Evolutionary conservation across 495 filamentous ascomycete species (phyloP), one percentile per base, ranked within the genome.

Genomic region (Podospora pseudocomata): DNA sequence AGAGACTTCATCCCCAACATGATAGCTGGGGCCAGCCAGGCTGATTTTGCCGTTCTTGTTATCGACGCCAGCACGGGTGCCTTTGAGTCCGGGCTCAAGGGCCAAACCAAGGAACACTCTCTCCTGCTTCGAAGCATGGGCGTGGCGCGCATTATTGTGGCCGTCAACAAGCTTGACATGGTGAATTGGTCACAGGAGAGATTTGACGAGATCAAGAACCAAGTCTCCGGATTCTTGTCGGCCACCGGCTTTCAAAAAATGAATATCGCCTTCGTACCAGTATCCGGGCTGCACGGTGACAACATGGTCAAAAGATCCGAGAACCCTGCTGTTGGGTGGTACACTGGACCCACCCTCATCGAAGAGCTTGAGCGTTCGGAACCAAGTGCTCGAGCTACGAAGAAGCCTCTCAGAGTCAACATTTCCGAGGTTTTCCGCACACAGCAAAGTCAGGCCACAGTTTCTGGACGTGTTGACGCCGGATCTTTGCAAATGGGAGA

Each of bases 1-100:
- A 85, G 88, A 70, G 96, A 99, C 73, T 99, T 98, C 76, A 92
- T 98, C 55, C 95, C 95, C 2, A 98, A 97, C 77, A 99, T 99
- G 95, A 97, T 99, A 74, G 96, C 94, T 3, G 95, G 95, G 0
- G 93, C 94, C 27, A 92, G 90, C 55, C 94, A 97, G 78, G 95
- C 95, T 2, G 96, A 99, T 77, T 97, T 98, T 76, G 96, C 94
- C 0, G 90, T 99, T 9, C 83, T 99, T 5, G 95, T 99, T 44
- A 91, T 99, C 64, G 95, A 99, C 76, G 89, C 95, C 26, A 87
- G 89, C 63, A 90, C 86, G 0, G 93, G 94, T 26, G 92, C 91
- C 27, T 97, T 97, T 70, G 95, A 99, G 76, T 91, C 92, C 0
- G 95, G 95, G 0, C 84, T 99, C 53, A 94, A 90, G 72, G 95